A percentile compares a stretch with the other conserved stretches of the same genome.
Conservation (phyloP, 2,329 filamentous ascomycete genomes). For the Calonectria pseudoreteaudii region DNA sequence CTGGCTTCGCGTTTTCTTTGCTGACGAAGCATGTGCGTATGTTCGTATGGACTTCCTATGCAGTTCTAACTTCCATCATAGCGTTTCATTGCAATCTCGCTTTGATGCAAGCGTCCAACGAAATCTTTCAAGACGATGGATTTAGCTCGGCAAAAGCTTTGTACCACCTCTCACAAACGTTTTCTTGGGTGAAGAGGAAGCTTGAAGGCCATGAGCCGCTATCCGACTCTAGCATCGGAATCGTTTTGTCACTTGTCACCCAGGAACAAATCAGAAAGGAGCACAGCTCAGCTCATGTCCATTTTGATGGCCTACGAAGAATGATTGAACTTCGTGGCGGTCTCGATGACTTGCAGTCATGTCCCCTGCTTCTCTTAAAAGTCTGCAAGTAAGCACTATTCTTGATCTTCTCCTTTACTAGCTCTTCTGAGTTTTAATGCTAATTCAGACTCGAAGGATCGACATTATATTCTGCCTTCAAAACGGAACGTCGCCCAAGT, state of each 20-base stretch:
- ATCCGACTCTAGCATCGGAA: constrained; percentile 42
- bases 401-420: background rate
- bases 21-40: constrained; percentile 25
- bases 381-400: constrained; percentile 38
- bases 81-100: constrained; percentile 33
- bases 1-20: constrained; percentile 29
- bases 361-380: constrained; percentile 34
- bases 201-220: constrained; percentile 37
- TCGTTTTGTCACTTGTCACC: constrained; percentile 41
- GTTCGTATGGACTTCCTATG: too few species aligned
- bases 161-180: constrained; percentile 37
- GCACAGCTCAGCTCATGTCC: constrained; percentile 21
- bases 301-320: constrained; percentile 32
- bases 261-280: constrained; percentile 40
- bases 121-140: constrained; percentile 25
- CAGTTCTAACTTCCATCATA: background rate
- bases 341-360: constrained; percentile 32
- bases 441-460: background rate
- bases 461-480: constrained; percentile 27
- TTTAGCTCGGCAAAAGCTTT: constrained; percentile 28
- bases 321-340: constrained; percentile 36
- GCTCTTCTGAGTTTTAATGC: background rate
- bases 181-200: constrained; percentile 35
- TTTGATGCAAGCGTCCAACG: constrained; percentile 40
- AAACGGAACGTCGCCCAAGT: constrained; percentile 20